These are phyloP conservation scores for Polysphondylium violaceum DNA, from an alignment of 78 protist species.

Conservation along the genomic window DNA sequence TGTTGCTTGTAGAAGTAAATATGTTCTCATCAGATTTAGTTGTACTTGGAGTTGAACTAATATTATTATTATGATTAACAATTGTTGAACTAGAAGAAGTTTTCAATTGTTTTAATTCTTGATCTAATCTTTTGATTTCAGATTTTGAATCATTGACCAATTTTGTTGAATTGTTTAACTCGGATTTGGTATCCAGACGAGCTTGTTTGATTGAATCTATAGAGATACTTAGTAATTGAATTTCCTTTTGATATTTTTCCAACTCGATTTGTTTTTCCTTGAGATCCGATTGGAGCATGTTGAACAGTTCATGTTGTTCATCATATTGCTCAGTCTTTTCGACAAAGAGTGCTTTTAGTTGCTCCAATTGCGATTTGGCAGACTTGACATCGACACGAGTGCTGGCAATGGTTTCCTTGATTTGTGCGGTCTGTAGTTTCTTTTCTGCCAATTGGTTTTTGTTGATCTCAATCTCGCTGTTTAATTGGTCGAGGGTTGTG, in stretches of 20 bases:
- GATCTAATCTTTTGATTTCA: constrained; percentile 10
- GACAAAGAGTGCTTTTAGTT: background rate
- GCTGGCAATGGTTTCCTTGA: constrained; percentile 19
- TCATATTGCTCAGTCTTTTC: constrained; percentile 59
- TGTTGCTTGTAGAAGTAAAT: background rate
- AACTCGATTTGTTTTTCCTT: constrained; percentile 21
- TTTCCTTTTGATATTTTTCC: constrained; percentile 20
- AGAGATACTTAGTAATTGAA: background rate
- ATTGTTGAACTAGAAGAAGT: background rate
- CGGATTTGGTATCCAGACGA: constrained; percentile 10
- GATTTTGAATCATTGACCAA: constrained; percentile 15
- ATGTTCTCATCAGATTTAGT: constrained; percentile 33
- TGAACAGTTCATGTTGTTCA: constrained; percentile 22
- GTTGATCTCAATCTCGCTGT: background rate
- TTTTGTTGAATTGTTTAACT: background rate
- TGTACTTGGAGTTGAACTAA: background rate
- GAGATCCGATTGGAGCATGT: constrained; percentile 6
- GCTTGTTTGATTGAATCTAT: constrained; percentile 34
- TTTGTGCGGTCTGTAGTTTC: background rate
- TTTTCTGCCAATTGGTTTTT: background rate
- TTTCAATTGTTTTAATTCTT: constrained; percentile 49
- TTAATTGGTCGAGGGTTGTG: background rate
- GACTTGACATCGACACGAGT: constrained; percentile 41
- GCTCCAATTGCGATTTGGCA: constrained; percentile 55
- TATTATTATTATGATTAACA: too few species aligned